These are phyloP conservation scores for Gossypium australe DNA, from an alignment of 345 rosid species.

Conservation along the genomic window DNA sequence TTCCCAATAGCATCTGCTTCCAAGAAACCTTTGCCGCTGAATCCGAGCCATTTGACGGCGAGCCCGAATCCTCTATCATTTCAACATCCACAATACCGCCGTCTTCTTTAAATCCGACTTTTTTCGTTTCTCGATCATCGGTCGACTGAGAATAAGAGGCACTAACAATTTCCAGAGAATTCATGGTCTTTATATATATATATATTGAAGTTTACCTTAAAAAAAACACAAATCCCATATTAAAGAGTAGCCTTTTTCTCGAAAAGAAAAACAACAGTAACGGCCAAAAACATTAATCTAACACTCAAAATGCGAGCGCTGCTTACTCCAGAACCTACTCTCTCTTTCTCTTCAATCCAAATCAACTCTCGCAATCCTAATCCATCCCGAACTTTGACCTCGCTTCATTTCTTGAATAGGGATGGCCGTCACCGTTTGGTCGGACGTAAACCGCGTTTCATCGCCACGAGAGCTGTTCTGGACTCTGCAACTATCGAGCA, in stretches of 20 bases:
- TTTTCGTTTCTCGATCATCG: too few relatives aligned
- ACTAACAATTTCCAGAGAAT: too few relatives aligned
- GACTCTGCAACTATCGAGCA: constrained; percentile 53
- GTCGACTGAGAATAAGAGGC: too few relatives aligned
- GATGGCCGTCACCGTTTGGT: constrained; percentile 17
- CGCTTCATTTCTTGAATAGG: constrained; percentile 26
- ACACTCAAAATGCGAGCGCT: constrained; percentile 32
- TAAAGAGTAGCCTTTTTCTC: background rate
- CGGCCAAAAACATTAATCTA: background rate
- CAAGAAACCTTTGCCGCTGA: too few relatives aligned
- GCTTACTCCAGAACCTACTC: constrained; percentile 30
- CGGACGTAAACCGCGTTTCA: constrained; percentile 29
- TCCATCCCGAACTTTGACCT: constrained; percentile 3
- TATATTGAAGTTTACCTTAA: too few relatives aligned
- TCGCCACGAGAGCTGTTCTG: constrained; percentile 28
- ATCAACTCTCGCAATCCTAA: constrained; percentile 17
- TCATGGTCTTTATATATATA: too few relatives aligned
- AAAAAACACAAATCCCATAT: too few relatives aligned
- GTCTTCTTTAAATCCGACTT: too few relatives aligned
- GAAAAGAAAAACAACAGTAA: background rate
- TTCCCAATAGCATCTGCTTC: too few relatives aligned
- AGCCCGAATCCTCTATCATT: too few relatives aligned
- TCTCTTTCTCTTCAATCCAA: constrained; percentile 28
- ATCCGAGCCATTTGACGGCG: too few relatives aligned
- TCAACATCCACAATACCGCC: too few relatives aligned